These are phyloP conservation scores for Leccinum aurantiacum DNA, from an alignment of 768 basidiomycete species.

Conservation along the genomic window DNA sequence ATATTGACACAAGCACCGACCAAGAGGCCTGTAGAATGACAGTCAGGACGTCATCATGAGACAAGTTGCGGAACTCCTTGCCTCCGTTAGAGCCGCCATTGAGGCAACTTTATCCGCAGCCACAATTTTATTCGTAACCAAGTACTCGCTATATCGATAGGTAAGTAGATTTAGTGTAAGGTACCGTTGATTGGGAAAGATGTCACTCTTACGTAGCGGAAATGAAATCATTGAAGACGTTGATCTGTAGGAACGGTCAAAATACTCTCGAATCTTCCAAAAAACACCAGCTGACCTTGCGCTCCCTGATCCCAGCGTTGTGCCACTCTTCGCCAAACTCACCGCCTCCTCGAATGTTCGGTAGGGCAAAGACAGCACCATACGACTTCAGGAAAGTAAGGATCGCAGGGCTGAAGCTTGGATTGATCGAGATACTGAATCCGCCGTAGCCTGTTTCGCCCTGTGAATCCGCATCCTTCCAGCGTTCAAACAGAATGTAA, in stretches of 20 bases:
- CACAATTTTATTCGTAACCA: slow-evolving; percentile 71
- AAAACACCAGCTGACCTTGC: slow-evolving; percentile 49
- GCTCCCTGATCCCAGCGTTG: slow-evolving; percentile 63
- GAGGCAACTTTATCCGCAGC: slow-evolving; percentile 67
- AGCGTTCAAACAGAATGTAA: not conserved
- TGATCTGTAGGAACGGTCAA: slow-evolving; percentile 42
- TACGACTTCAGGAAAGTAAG: slow-evolving; percentile 75
- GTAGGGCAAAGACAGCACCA: slow-evolving; percentile 60
- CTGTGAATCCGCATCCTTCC: not conserved
- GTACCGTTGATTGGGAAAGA: not conserved
- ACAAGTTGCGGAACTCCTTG: slow-evolving; percentile 24
- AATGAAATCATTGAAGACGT: slow-evolving; percentile 82
- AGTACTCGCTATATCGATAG: slow-evolving; percentile 50
- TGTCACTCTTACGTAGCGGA: slow-evolving; percentile 61
- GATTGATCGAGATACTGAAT: slow-evolving; percentile 68
- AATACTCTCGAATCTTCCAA: not conserved
- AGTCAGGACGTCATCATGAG: slow-evolving; percentile 1
- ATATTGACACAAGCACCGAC: slow-evolving; percentile 85
- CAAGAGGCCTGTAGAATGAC: slow-evolving; percentile 53
- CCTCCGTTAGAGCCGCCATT: slow-evolving; percentile 85
- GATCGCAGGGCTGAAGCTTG: slow-evolving; percentile 68
- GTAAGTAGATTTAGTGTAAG: not conserved
- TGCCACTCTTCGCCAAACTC: slow-evolving; percentile 91
- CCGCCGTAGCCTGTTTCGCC: slow-evolving; percentile 69
- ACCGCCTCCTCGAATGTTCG: slow-evolving; percentile 65